Conservation (phyloP, 139 green algal genomes). For the Desmodesmus armatus region DNA sequence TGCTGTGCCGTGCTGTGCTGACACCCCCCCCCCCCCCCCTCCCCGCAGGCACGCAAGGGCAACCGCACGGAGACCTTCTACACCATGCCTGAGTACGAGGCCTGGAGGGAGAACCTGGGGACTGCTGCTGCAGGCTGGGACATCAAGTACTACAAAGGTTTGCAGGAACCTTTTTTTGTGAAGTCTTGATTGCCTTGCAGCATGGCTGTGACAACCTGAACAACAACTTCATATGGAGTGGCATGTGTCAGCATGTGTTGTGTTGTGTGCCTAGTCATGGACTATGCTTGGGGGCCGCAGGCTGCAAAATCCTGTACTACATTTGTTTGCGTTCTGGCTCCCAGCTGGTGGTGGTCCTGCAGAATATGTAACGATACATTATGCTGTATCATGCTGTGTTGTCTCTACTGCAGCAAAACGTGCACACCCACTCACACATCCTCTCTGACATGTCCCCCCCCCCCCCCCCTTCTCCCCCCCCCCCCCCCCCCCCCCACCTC, state of each 20-base stretch:
- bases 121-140: slow-evolving; percentile 72
- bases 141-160: slow-evolving; percentile 99
- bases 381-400: not conserved
- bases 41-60: slow-evolving; percentile 85
- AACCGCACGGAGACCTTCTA: slow-evolving; percentile 90
- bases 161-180: too few species aligned
- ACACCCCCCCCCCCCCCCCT: not conserved
- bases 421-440: too few species aligned
- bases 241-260: too few species aligned
- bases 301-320: too few species aligned
- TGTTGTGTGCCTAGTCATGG: too few species aligned
- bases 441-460: too few species aligned
- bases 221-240: too few species aligned
- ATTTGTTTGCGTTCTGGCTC: too few species aligned
- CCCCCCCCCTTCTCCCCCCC: not conserved
- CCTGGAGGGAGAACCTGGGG: slow-evolving; percentile 86
- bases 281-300: too few species aligned
- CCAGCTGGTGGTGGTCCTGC: too few species aligned
- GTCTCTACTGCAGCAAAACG: not conserved
- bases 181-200: too few species aligned
- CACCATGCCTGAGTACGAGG: slow-evolving; percentile 99
- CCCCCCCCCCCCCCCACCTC: not conserved
- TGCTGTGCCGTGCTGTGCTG: not conserved
- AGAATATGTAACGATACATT: not conserved
- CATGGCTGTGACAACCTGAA: too few species aligned